Evolutionary conservation across 352 stramenopile species (phyloP).

Genomic region (Paralagenidium karlingii): DNA sequence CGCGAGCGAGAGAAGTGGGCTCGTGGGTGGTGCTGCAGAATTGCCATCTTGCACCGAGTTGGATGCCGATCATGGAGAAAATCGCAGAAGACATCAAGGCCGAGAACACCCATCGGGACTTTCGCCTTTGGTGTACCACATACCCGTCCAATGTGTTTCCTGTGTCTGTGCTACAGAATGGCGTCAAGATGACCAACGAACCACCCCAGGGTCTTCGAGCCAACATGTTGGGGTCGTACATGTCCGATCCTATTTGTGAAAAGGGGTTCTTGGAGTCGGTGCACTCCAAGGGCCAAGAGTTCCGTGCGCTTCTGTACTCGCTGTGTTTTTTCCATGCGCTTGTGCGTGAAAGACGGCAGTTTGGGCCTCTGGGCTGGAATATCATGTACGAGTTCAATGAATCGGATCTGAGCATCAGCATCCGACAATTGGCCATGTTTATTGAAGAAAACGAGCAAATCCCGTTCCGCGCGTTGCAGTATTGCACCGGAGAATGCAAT

Average conservation of each 20-base stretch:
- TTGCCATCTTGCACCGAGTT: slow-evolving; percentile 81
- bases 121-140: slow-evolving; percentile 91
- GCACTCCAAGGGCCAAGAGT: slow-evolving; percentile 50
- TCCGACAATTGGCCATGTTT: slow-evolving; percentile 87
- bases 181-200: slow-evolving; percentile 95
- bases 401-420: slow-evolving; percentile 87
- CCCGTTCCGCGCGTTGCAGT: slow-evolving; percentile 57
- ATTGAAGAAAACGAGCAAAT: slow-evolving; percentile 84
- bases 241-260: slow-evolving; percentile 85
- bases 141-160: slow-evolving; percentile 91
- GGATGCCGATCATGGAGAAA: slow-evolving; percentile 91
- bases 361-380: slow-evolving; percentile 91
- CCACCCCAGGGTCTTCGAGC: slow-evolving; percentile 85
- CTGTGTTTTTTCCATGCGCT: slow-evolving; percentile 89
- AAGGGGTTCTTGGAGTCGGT: slow-evolving; percentile 81
- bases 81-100: slow-evolving; percentile 78
- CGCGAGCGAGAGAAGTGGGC: slow-evolving; percentile 57
- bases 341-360: slow-evolving; percentile 87
- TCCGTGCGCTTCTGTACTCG: slow-evolving; percentile 82
- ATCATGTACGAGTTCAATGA: slow-evolving; percentile 96
- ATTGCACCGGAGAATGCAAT: slow-evolving; percentile 79
- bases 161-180: slow-evolving; percentile 89
- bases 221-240: slow-evolving; percentile 88
- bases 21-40: slow-evolving; percentile 90
- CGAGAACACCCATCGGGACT: slow-evolving; percentile 77